A percentile compares a stretch with the other conserved stretches of the same genome.
These are phyloP conservation scores for Aspergillus pseudoglaucus DNA, from an alignment of 2,329 filamentous ascomycete genomes.

Conservation along the genomic window DNA sequence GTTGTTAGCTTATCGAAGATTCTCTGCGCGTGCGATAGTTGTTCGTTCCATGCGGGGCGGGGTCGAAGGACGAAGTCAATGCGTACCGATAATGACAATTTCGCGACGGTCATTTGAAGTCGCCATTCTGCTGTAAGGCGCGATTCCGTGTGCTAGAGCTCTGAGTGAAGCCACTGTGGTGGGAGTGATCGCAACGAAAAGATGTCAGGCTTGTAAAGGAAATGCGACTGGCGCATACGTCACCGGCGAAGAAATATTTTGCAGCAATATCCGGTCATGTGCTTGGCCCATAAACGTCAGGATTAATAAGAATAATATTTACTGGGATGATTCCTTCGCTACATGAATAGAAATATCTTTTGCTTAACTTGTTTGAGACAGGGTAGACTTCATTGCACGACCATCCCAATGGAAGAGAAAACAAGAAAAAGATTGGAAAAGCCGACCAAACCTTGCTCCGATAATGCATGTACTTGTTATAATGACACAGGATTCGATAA, in stretches of 20 bases:
- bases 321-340: too few species aligned
- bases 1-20: conserved; percentile 6
- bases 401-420: too few species aligned
- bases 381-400: too few species aligned
- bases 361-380: conserved; percentile 2
- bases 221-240: conserved; percentile 18
- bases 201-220: conserved; percentile 2
- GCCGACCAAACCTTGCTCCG: conserved; percentile 20
- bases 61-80: neutral
- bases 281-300: conserved; percentile 6
- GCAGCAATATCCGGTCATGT: conserved; percentile 18
- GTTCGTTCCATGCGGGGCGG: conserved; percentile 16
- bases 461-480: conserved; percentile 20
- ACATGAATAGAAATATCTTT: neutral
- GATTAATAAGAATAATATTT: neutral
- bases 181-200: neutral
- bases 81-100: conserved; percentile 37
- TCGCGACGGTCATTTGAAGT: conserved; percentile 25
- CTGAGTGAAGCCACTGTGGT: conserved; percentile 19
- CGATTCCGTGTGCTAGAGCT: conserved; percentile 9
- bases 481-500: neutral
- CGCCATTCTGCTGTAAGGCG: conserved; percentile 24
- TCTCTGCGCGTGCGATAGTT: conserved; percentile 1
- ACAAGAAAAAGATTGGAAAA: neutral
- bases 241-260: conserved; percentile 12